Evolutionary conservation across 169 alveolate genomes (phyloP).

Genomic region (Plasmodium coatneyi): DNA sequence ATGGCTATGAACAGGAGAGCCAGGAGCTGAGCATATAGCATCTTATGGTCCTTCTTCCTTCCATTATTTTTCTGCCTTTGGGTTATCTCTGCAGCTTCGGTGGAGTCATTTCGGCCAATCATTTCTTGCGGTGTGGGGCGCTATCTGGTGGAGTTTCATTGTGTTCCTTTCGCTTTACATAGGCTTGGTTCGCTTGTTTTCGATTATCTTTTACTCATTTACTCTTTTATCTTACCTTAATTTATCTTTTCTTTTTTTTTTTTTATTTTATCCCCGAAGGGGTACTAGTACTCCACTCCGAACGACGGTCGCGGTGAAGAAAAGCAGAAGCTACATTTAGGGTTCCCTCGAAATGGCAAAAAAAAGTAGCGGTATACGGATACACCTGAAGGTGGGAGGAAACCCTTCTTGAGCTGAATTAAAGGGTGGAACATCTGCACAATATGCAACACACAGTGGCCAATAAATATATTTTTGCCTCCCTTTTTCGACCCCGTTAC

Average conservation of each 20-base stretch:
- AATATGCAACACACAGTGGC: not conserved
- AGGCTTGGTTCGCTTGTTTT: not conserved
- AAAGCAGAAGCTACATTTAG: not conserved
- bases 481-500: not conserved
- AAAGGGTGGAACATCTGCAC: not conserved
- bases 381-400: not conserved
- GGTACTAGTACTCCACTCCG: not conserved
- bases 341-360: not conserved
- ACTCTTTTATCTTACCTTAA: not conserved
- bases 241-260: not conserved
- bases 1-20: constrained; percentile 8
- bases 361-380: not conserved
- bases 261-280: not conserved
- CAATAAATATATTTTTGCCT: not conserved
- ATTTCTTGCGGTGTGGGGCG: not conserved
- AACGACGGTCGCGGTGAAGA: not conserved
- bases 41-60: constrained; percentile 8
- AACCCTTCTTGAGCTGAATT: not conserved
- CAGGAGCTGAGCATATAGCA: constrained; percentile 27
- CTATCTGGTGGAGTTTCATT: not conserved
- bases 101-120: not conserved
- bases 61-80: constrained; percentile 13
- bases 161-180: not conserved
- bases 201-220: not conserved
- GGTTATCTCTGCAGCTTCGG: not conserved